A percentile compares a stretch with the other conserved stretches of the same genome.
These are phyloP conservation scores for Stevia rebaudiana DNA, from an alignment of 140 eudicot species.

Conservation along the genomic window DNA sequence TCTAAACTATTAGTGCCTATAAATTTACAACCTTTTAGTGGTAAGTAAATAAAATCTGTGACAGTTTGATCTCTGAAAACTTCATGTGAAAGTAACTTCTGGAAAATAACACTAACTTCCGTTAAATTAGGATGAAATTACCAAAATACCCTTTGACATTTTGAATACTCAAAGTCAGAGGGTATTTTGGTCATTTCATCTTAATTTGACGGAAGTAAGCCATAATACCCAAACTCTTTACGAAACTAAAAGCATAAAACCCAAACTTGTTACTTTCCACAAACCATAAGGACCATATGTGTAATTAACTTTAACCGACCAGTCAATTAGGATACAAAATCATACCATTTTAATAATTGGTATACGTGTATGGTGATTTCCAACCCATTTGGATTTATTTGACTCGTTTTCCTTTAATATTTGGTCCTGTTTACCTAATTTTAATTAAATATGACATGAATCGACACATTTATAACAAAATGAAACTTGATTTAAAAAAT, in stretches of 20 bases:
- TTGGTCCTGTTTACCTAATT: background rate
- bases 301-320: too few relatives aligned
- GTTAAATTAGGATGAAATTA: too few relatives aligned
- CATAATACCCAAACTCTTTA: too few relatives aligned
- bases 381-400: background rate
- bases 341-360: background rate
- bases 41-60: background rate
- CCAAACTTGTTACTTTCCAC: too few relatives aligned
- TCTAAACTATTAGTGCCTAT: background rate
- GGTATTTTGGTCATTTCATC: too few relatives aligned
- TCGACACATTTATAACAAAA: background rate
- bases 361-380: background rate
- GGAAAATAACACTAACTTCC: too few relatives aligned
- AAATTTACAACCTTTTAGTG: background rate
- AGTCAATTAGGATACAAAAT: background rate
- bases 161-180: too few relatives aligned
- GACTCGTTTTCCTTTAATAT: background rate
- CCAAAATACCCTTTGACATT: too few relatives aligned
- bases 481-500: background rate
- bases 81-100: background rate
- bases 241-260: too few relatives aligned
- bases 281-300: too few relatives aligned
- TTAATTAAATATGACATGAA: background rate
- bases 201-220: too few relatives aligned
- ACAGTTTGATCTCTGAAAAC: constrained; percentile 2